Evolutionary conservation across 2,329 filamentous ascomycete species (phyloP).

Genomic region (Cladosporium sp.): DNA sequence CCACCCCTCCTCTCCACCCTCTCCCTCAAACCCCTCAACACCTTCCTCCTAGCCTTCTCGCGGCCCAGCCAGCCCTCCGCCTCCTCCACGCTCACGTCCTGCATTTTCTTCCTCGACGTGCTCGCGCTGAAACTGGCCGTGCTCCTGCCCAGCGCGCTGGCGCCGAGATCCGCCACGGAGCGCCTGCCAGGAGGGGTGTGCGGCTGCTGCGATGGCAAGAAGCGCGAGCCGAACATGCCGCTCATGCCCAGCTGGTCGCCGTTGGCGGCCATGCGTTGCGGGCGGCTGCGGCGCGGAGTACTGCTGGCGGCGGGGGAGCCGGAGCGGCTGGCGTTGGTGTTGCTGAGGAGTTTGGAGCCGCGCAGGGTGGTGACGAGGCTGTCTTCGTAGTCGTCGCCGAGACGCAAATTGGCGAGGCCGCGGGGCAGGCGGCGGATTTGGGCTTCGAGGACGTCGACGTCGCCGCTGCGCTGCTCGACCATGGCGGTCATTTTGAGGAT

Average conservation of each 20-base stretch:
- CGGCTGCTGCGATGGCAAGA: conserved; percentile 27
- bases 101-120: conserved; percentile 32
- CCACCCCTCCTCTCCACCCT: conserved; percentile 25
- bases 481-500: conserved; percentile 90
- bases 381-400: conserved; percentile 31
- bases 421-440: conserved; percentile 68
- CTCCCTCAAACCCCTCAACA: conserved; percentile 37
- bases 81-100: conserved; percentile 38
- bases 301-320: conserved; percentile 31
- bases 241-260: conserved; percentile 33
- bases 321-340: neutral
- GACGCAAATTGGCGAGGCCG: conserved; percentile 27
- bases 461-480: conserved; percentile 85
- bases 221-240: conserved; percentile 29
- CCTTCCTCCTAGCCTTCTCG: conserved; percentile 33
- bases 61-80: conserved; percentile 34
- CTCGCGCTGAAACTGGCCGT: conserved; percentile 26
- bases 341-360: conserved; percentile 23
- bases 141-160: conserved; percentile 26
- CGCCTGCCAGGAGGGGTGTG: conserved; percentile 26
- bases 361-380: conserved; percentile 28
- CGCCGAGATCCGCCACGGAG: conserved; percentile 21
- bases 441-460: conserved; percentile 84
- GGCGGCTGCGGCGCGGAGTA: conserved; percentile 39
- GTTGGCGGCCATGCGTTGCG: conserved; percentile 25